Base-by-base conservation (phyloP, 352 stramenopile species). In the Pythium biforme region DNA sequence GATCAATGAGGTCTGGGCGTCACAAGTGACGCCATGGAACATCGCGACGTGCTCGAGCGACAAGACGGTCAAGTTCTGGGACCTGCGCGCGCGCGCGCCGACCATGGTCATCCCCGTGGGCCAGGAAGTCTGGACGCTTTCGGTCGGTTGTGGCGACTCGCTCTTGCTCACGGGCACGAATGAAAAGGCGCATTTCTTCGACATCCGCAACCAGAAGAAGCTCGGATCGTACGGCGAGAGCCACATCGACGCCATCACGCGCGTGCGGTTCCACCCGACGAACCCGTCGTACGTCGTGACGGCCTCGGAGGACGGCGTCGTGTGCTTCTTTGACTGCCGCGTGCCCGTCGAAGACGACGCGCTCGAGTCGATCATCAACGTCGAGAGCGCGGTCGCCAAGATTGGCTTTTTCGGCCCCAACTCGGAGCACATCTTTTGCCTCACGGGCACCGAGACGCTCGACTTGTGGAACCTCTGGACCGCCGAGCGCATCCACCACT, bases 391-490 rank as follows among this genome's bases (percentile, higher is more conserved):
- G 9, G 81, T 97, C 11, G 81, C 85, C n/a, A 88, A 70, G 22
- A 78, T 97, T 45, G 88, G 85, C 11, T 96, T 97, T 74, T 97
- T 97, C 60, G 90, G 90, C 0, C 73, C 75, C 5, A 70, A 93
- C 50, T 68, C 66, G 3, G 86, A 96, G 51, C 87, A 95, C 56
- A 83, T 97, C 25, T 94, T 81, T 62, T 95, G 77, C 51, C 76
- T 96, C 22, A 96, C 88, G 0, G 87, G 90, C 62, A 89, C 84
- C 17, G 90, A 97, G 76, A 96, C 86, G 40, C 76, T 96, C 22
- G 89, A 94, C 50, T 63, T 97, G 50, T 97, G 90, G 90, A 95
- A 97, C 70, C 54, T 95, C 40, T 82, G 83, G 70, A 92, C 80
- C 5, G 90, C 90, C 8, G 54, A 94, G 67, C 76, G 85, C 10